These are phyloP conservation scores for Dactylellina sp. DNA, from an alignment of 2,329 filamentous ascomycete species.

Conservation along the genomic window DNA sequence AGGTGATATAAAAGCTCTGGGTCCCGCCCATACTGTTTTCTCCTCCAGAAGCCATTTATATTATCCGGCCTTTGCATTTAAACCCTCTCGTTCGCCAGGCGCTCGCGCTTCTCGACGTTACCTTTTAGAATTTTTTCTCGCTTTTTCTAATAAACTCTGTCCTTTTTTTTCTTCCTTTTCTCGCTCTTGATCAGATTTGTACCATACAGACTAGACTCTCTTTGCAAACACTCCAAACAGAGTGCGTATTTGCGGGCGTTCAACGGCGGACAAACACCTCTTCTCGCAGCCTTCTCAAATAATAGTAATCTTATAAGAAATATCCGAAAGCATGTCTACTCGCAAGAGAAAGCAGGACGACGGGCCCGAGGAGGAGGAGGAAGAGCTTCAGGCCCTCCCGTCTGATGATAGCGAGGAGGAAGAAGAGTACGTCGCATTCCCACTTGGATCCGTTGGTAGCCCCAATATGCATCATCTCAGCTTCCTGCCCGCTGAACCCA, in stretches of 20 bases:
- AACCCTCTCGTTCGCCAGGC: constrained; percentile 15
- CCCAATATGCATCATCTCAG: constrained; percentile 13
- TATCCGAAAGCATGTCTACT: constrained; percentile 53
- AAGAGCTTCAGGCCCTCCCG: constrained; percentile 58
- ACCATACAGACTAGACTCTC: neutral
- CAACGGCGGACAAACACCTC: constrained; percentile 32
- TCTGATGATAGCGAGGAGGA: constrained; percentile 60
- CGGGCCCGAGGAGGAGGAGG: constrained; percentile 53
- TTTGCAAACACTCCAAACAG: neutral
- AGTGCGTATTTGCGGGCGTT: too few species aligned
- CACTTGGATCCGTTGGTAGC: neutral
- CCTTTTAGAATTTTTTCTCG: neutral
- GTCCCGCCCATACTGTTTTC: constrained; percentile 30
- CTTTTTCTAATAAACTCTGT: constrained; percentile 41
- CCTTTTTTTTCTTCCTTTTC: constrained; percentile 22
- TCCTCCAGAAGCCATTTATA: constrained; percentile 19
- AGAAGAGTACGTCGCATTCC: constrained; percentile 57
- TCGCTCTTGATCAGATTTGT: constrained; percentile 4
- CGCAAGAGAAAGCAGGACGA: constrained; percentile 60
- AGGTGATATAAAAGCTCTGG: constrained; percentile 41
- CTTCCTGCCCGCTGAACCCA: neutral
- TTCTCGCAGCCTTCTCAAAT: neutral
- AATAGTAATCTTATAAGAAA: neutral
- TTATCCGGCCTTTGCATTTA: constrained; percentile 35
- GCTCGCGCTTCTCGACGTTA: constrained; percentile 24